Conservation (phyloP, 768 basidiomycete species). For the Serendipita sp. region DNA sequence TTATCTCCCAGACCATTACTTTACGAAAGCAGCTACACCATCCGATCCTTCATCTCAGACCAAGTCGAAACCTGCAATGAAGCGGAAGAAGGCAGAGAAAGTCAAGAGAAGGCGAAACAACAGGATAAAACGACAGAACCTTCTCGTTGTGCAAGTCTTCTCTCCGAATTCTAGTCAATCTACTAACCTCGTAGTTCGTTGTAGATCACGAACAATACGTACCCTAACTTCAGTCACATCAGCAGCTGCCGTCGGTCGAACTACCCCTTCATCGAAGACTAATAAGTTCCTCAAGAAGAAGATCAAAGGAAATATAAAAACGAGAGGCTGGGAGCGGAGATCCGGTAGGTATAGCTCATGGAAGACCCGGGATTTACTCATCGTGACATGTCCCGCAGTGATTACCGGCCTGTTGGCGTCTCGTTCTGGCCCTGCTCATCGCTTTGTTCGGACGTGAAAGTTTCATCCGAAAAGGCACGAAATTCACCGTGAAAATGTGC, state of each 20-base stretch:
- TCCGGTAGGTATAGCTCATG: neutral
- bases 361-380: neutral
- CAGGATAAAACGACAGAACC: neutral
- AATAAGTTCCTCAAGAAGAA: neutral
- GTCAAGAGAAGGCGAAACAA: neutral
- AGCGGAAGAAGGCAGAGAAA: neutral
- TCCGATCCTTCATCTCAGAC: neutral
- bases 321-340: neutral
- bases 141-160: neutral
- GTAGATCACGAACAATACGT: conserved; percentile 1
- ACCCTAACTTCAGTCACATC: neutral
- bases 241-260: neutral
- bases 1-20: conserved; percentile 2
- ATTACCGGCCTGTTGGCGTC: neutral
- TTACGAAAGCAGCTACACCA: neutral
- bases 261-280: neutral
- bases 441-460: neutral
- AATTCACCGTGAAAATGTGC: too few relatives aligned
- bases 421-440: neutral
- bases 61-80: neutral
- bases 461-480: too few relatives aligned
- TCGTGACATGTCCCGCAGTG: neutral
- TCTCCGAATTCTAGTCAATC: too few relatives aligned
- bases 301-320: neutral
- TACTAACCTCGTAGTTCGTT: neutral